These are phyloP conservation scores for Strobilomyces confusus DNA, from an alignment of 768 basidiomycete species.

Conservation along the genomic window DNA sequence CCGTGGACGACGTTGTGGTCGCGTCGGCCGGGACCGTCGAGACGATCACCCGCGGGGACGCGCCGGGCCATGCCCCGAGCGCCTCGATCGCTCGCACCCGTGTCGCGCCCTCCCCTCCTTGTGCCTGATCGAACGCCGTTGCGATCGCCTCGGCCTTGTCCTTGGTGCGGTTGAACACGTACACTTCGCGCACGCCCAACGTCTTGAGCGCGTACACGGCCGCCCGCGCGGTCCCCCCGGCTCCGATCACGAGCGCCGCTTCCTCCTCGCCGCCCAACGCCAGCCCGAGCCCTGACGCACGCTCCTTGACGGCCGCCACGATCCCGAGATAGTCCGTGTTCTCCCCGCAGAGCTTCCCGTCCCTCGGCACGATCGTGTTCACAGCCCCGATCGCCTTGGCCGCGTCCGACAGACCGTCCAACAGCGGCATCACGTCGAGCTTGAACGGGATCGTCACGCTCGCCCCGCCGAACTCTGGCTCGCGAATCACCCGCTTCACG, in stretches of 20 bases:
- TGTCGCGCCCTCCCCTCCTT: constrained; percentile 22
- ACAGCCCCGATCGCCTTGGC: constrained; percentile 90
- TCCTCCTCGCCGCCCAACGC: neutral
- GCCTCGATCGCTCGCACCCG: constrained; percentile 57
- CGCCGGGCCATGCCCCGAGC: constrained; percentile 51
- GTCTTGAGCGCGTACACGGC: constrained; percentile 84
- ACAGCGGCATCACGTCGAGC: constrained; percentile 78
- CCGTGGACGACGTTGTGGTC: constrained; percentile 35
- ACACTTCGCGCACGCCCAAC: constrained; percentile 66
- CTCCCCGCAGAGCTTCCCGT: constrained; percentile 69
- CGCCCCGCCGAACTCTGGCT: constrained; percentile 86
- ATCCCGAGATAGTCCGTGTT: constrained; percentile 98
- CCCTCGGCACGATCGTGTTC: constrained; percentile 72
- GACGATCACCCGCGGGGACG: constrained; percentile 69
- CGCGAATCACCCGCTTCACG: constrained; percentile 57
- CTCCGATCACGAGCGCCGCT: constrained; percentile 84
- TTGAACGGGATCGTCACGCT: constrained; percentile 97
- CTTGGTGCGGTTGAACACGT: constrained; percentile 83
- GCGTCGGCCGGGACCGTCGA: constrained; percentile 81
- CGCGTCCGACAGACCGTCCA: constrained; percentile 76
- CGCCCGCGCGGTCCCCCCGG: constrained; percentile 92
- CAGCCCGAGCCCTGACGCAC: constrained; percentile 35
- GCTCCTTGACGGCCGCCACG: constrained; percentile 46
- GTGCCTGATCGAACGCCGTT: constrained; percentile 47
- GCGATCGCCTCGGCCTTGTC: constrained; percentile 70